Evolutionary conservation across 208 protist species (phyloP).

Genomic region (Trypanosoma lewisi): DNA sequence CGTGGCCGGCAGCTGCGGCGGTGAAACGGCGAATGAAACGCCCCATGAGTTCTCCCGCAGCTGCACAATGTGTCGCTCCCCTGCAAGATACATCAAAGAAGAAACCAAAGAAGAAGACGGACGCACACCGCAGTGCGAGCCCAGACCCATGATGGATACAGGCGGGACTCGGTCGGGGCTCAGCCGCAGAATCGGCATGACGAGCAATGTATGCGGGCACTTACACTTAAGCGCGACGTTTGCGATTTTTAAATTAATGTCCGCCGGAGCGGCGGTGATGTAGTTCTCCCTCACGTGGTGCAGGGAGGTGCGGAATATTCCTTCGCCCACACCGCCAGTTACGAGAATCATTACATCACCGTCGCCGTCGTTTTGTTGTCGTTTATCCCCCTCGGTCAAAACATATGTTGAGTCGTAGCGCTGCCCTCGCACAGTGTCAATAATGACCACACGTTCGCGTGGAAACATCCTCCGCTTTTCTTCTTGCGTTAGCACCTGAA

Average conservation of each 20-base stretch:
- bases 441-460: conserved; percentile 33
- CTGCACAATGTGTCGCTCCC: conserved; percentile 16
- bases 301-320: conserved; percentile 19
- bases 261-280: conserved; percentile 3
- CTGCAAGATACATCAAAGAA: no score
- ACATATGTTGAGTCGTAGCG: conserved; percentile 42
- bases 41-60: conserved; percentile 25
- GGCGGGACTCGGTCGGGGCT: conserved; percentile 53
- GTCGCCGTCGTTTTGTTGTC: conserved; percentile 57
- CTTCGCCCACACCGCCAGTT: conserved; percentile 46
- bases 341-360: conserved; percentile 84
- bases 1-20: conserved; percentile 49
- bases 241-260: conserved; percentile 78
- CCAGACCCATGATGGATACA: conserved; percentile 56
- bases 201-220: conserved; percentile 83
- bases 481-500: conserved; percentile 52
- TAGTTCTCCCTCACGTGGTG: neutral
- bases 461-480: conserved; percentile 78
- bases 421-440: conserved; percentile 31
- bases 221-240: conserved; percentile 87
- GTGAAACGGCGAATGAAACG: conserved; percentile 50
- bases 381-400: conserved; percentile 37
- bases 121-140: conserved; percentile 60
- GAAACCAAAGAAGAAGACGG: neutral
- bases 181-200: conserved; percentile 72